Conservation (phyloP, 2,329 filamentous ascomycete species). For the Alternaria burnsii region DNA sequence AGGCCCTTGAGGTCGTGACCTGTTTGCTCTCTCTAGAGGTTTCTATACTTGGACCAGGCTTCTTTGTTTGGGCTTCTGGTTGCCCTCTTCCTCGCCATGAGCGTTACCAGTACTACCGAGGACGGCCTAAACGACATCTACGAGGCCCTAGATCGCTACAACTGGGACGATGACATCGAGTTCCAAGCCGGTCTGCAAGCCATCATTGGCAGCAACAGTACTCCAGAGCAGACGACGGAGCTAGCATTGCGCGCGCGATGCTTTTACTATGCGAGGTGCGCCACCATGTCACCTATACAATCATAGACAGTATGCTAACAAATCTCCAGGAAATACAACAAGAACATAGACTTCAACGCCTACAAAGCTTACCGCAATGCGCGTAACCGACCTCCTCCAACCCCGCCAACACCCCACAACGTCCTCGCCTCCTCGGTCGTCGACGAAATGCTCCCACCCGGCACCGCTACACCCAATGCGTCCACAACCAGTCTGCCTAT, state of each 20-base stretch:
- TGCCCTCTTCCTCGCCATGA: slow-evolving; percentile 29
- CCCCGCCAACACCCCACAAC: slow-evolving; percentile 29
- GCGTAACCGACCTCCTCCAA: slow-evolving; percentile 30
- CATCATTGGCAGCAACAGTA: slow-evolving; percentile 67
- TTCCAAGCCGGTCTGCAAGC: slow-evolving; percentile 74
- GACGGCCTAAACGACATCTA: slow-evolving; percentile 56
- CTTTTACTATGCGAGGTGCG: slow-evolving; percentile 69
- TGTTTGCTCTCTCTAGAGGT: neutral
- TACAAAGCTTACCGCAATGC: slow-evolving; percentile 71
- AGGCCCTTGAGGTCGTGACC: slow-evolving; percentile 11
- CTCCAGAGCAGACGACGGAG: slow-evolving; percentile 63
- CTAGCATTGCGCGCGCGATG: slow-evolving; percentile 72
- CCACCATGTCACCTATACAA: neutral
- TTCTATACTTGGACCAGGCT: neutral
- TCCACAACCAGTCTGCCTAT: slow-evolving; percentile 4
- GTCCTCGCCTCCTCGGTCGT: slow-evolving; percentile 17
- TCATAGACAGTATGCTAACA: neutral
- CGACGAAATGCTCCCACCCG: slow-evolving; percentile 8
- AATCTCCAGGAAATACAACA: slow-evolving; percentile 51
- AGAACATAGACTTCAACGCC: slow-evolving; percentile 68
- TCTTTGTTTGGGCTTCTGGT: neutral
- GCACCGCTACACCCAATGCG: neutral
- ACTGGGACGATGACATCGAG: slow-evolving; percentile 72
- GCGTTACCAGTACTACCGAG: slow-evolving; percentile 25
- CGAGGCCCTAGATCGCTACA: slow-evolving; percentile 70